Conservation (phyloP, 768 basidiomycete species). For the Naganishia friedmannii region DNA sequence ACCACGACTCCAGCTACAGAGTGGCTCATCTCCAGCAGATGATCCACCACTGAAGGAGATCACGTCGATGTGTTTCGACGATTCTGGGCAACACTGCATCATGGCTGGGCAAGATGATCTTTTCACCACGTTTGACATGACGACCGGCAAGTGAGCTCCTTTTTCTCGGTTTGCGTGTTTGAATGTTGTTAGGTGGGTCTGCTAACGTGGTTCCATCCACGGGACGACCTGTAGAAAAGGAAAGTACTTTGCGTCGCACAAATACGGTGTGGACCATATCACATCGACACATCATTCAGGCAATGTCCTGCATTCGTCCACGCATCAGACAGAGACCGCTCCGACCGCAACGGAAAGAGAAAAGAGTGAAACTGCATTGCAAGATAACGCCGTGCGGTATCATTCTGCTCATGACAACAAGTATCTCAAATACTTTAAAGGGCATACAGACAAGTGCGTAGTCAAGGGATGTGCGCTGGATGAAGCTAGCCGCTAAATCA, state of each 20-base stretch:
- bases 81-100: conserved; percentile 77
- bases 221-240: conserved; percentile 57
- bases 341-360: no score
- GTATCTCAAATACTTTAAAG: conserved; percentile 91
- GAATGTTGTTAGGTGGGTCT: neutral
- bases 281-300: conserved; percentile 89
- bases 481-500: neutral
- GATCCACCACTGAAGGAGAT: conserved; percentile 52
- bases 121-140: conserved; percentile 82
- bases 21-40: conserved; percentile 48
- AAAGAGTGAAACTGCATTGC: conserved; percentile 42
- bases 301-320: conserved; percentile 82
- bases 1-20: conserved; percentile 53
- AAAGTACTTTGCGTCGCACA: conserved; percentile 83
- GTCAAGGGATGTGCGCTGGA: neutral
- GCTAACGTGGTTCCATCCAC: conserved; percentile 15
- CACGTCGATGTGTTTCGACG: conserved; percentile 86
- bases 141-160: conserved; percentile 82
- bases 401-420: conserved; percentile 95
- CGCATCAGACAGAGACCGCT: conserved; percentile 56
- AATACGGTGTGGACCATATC: conserved; percentile 92
- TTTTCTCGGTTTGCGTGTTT: neutral
- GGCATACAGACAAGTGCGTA: conserved; percentile 69
- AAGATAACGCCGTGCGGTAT: conserved; percentile 90
- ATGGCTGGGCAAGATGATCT: conserved; percentile 90